Base-by-base conservation (phyloP, 1,284 basidiomycete species). In the Stygiomarasmius scandens region DNA sequence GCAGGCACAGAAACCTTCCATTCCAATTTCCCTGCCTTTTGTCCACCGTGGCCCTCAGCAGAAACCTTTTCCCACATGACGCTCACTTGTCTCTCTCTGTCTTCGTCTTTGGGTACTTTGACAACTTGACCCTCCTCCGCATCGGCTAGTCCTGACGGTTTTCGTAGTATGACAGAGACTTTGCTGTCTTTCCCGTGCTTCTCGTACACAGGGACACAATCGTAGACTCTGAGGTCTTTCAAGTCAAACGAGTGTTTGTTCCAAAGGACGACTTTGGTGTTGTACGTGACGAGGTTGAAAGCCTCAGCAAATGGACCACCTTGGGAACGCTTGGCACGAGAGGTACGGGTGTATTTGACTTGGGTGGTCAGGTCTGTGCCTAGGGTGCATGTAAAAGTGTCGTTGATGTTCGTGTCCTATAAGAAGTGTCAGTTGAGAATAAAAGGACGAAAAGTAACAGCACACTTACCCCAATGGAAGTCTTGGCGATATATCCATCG, bases 321-420 rank as follows among this genome's bases (percentile, higher is more conserved):
- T 4, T 67, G 63, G 16, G 71, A 69, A 54, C 73, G 68, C 50
- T 68, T 67, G 3, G 69, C 72, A 44, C 69, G 71, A 23, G 71
- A 67, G 22, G 68, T 71, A 52, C 81, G 80, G 10, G 70, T 63
- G 68, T 82, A 84, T 29, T 76, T 75, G 38, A 86, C 72, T 56
- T 78, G 74, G 38, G 80, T 71, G 2, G 77, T 73, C 2, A 77
- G 62, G 66, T 85, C 84, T 23, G 76, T 70, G 20, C 84, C 84
- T n/a, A 86, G 76, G 4, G 79, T 79, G 67, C 82, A 84, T 25
- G 69, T 67, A 70, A 87, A 85, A 14, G 70, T 74, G 52, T 84
- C 83, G 10, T 77, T 74, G 0, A 75, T 74, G 57, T 74, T 74
- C 49, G 83, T 73, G 53, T 81, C 77, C 78, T 81, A 46, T 22